Evolutionary conservation across 2,329 filamentous ascomycete species (phyloP).

Genomic region (Cordyceps fumosorosea): DNA sequence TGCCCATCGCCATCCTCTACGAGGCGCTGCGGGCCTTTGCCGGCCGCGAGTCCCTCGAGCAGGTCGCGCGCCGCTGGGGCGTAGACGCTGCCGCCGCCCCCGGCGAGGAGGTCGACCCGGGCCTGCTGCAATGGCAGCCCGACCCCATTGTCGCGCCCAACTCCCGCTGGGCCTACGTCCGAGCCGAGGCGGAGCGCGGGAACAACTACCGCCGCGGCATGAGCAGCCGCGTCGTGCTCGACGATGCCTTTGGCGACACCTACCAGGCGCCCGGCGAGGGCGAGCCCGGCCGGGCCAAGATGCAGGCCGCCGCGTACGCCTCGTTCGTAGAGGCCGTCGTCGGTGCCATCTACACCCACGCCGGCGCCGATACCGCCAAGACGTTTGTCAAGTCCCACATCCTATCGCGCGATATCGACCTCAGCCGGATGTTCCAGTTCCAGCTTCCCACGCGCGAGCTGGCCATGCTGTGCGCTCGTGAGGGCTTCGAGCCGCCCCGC

Average conservation of each 20-base stretch:
- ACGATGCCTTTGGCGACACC: conserved; percentile 75
- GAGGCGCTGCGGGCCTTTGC: conserved; percentile 79
- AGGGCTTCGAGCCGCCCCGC: conserved; percentile 81
- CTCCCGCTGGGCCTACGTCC: conserved; percentile 45
- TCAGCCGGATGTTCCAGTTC: conserved; percentile 78
- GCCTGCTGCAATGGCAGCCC: conserved; percentile 72
- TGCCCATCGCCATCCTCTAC: conserved; percentile 83
- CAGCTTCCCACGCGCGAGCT: conserved; percentile 78
- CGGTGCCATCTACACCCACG: conserved; percentile 80
- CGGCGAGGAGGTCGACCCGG: conserved; percentile 85
- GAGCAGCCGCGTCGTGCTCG: conserved; percentile 70
- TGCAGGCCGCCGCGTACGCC: conserved; percentile 66
- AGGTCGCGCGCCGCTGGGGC: conserved; percentile 81
- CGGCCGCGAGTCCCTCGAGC: conserved; percentile 65
- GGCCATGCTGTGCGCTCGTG: conserved; percentile 72
- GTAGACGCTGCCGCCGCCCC: conserved; percentile 81
- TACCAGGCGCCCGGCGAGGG: conserved; percentile 24
- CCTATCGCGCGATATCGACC: conserved; percentile 68
- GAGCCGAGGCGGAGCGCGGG: conserved; percentile 41
- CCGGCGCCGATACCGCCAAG: conserved; percentile 71
- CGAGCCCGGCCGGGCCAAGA: conserved; percentile 48
- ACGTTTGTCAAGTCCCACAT: conserved; percentile 80
- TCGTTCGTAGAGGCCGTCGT: conserved; percentile 78
- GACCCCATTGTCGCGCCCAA: conserved; percentile 38
- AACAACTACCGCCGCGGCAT: conserved; percentile 56